Evolutionary conservation across 2,329 filamentous ascomycete genomes (phyloP).

Genomic region (Sporothrix variecibatus): DNA sequence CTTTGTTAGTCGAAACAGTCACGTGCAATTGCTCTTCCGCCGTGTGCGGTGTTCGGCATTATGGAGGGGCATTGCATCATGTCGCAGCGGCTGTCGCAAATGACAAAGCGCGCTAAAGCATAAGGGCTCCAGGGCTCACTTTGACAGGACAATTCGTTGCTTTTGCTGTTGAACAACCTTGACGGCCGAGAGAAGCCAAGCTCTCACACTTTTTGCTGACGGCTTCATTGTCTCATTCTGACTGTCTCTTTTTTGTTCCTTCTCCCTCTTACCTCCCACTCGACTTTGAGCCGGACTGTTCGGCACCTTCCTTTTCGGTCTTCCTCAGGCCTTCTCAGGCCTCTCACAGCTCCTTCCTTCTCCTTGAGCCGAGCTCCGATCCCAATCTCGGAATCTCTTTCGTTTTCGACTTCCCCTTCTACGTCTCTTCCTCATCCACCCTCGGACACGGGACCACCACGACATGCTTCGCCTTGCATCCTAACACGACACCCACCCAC

Average conservation of each 20-base stretch:
- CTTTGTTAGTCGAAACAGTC: background rate
- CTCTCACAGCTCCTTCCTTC: background rate
- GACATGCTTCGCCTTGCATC: background rate
- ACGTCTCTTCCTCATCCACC: background rate
- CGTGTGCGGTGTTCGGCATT: conserved; percentile 16
- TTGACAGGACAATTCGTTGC: background rate
- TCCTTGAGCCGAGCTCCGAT: conserved; percentile 4
- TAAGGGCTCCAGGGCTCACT: background rate
- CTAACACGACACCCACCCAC: background rate
- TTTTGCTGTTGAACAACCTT: background rate
- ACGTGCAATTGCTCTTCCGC: conserved; percentile 8
- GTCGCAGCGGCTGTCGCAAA: conserved; percentile 12
- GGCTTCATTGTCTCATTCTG: background rate
- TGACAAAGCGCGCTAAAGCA: background rate
- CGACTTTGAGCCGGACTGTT: background rate
- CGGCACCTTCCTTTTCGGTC: background rate
- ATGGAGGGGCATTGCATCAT: conserved; percentile 29
- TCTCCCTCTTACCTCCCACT: background rate
- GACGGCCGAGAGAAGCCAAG: background rate
- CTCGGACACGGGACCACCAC: conserved; percentile 7
- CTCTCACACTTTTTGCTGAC: background rate
- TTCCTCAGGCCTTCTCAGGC: background rate
- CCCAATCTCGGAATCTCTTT: background rate
- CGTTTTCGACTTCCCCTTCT: background rate
- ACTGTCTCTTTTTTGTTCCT: background rate